Conservation (phyloP, 495 filamentous ascomycete species). For the Symbiotaphrina buchneri region DNA sequence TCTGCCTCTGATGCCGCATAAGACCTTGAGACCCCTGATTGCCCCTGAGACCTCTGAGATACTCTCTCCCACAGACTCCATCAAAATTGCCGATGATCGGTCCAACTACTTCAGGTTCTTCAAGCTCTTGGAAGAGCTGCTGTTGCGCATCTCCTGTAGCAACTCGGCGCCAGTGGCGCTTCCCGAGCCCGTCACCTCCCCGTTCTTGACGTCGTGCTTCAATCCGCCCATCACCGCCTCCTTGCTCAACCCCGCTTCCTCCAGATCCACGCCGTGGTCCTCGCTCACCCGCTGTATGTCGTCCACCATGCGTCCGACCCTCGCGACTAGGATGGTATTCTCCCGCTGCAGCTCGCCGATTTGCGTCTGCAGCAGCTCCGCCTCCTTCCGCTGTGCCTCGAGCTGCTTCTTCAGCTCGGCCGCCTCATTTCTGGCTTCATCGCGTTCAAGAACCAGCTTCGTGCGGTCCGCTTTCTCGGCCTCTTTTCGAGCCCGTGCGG, state of each 20-base stretch:
- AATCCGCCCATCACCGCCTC: not conserved
- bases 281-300: not conserved
- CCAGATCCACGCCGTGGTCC: not conserved
- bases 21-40: no score
- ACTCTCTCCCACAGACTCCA: no score
- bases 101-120: no score
- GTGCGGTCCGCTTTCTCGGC: constrained; percentile 11
- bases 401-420: constrained; percentile 12
- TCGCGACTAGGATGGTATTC: constrained; percentile 11
- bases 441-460: constrained; percentile 11
- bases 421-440: no score
- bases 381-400: constrained; percentile 13
- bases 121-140: no score
- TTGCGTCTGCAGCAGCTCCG: constrained; percentile 12
- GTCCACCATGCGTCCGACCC: not conserved
- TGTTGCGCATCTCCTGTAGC: no score
- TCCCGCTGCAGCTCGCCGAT: constrained; percentile 18
- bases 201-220: no score
- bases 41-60: no score
- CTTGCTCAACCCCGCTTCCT: not conserved
- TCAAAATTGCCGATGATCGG: no score
- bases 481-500: constrained; percentile 11
- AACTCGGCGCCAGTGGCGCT: no score
- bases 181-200: no score
- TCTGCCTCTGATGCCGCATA: no score